Percentiles rank a stretch among this genome's conserved stretches.
Conservation (phyloP, 2,329 filamentous ascomycete genomes). For the Aquanectria penicillioides region DNA sequence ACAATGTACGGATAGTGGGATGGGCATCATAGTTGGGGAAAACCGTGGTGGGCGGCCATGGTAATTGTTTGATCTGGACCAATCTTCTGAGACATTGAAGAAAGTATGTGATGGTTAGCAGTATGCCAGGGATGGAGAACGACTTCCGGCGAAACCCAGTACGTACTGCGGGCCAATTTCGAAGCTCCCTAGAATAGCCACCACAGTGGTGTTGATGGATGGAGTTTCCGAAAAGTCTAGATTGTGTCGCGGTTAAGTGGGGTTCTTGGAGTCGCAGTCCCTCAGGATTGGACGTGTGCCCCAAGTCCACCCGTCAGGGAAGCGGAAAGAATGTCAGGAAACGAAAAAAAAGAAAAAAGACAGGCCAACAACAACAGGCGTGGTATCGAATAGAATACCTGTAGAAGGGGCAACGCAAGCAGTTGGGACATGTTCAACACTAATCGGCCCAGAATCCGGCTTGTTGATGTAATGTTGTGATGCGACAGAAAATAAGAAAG, state of each 20-base stretch:
- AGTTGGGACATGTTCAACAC: neutral
- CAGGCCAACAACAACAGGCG: conserved; percentile 16
- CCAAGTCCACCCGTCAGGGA: no score
- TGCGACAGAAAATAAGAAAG: conserved; percentile 9
- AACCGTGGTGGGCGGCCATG: neutral
- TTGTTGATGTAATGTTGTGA: conserved; percentile 16
- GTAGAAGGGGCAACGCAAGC: neutral
- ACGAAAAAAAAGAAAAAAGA: conserved; percentile 2
- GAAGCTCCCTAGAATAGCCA: neutral
- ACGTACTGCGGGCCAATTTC: no score
- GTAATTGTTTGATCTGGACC: neutral
- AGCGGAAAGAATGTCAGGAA: neutral
- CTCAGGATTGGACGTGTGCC: conserved; percentile 16
- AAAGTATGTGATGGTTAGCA: no score
- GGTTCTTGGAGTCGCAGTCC: neutral
- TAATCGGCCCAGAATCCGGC: neutral
- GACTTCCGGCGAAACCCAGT: no score
- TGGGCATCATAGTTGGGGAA: conserved; percentile 3
- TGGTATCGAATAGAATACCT: conserved; percentile 25
- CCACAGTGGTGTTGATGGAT: conserved; percentile 1
- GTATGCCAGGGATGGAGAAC: no score
- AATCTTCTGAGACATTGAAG: neutral
- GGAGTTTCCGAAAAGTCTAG: conserved; percentile 13
- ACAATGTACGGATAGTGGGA: conserved; percentile 32
- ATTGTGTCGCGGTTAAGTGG: conserved; percentile 18